phyloP scores from a whole-genome alignment of 108 stramenopile genomes.

The Pseudonitzschia multiseries region DNA sequence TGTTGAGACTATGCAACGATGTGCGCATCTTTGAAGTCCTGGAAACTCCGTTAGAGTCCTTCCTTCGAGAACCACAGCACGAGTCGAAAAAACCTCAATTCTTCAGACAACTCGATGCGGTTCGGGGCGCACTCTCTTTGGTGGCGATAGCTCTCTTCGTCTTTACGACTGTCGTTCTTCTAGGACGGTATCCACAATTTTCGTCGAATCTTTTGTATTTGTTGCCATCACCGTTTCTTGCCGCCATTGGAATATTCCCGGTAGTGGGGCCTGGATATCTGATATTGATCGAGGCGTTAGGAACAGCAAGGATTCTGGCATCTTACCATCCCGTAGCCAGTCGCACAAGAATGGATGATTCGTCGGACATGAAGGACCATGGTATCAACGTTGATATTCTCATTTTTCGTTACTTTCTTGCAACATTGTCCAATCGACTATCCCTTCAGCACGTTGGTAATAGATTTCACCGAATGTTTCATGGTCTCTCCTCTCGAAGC shows the following conservation, averaged over 20 bases:
- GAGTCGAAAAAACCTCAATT: slow-evolving; percentile 53
- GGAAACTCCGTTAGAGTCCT: slow-evolving; percentile 68
- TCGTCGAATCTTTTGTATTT: slow-evolving; percentile 35
- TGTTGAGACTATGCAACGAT: slow-evolving; percentile 63
- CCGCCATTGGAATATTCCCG: slow-evolving; percentile 64
- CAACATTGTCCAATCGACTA: slow-evolving; percentile 57
- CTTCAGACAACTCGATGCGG: slow-evolving; percentile 50
- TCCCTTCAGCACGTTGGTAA: slow-evolving; percentile 34
- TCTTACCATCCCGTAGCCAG: slow-evolving; percentile 66
- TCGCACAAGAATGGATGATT: slow-evolving; percentile 12
- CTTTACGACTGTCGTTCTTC: slow-evolving; percentile 39
- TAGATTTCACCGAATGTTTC: neutral
- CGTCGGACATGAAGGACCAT: neutral
- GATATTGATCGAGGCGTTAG: slow-evolving; percentile 68
- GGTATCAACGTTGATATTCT: slow-evolving; percentile 24
- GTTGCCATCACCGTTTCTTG: slow-evolving; percentile 60
- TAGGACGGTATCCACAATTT: slow-evolving; percentile 37
- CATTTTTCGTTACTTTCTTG: slow-evolving; percentile 58
- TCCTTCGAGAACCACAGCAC: slow-evolving; percentile 45
- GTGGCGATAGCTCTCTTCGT: slow-evolving; percentile 43
- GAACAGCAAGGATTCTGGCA: slow-evolving; percentile 70
- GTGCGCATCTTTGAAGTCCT: slow-evolving; percentile 60
- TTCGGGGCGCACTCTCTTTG: slow-evolving; percentile 43
- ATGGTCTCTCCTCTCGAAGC: slow-evolving; percentile 5
- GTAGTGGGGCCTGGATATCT: slow-evolving; percentile 58